Base-by-base conservation (phyloP, 306 rosid genomes). In the Cicer pinnatifidum region DNA sequence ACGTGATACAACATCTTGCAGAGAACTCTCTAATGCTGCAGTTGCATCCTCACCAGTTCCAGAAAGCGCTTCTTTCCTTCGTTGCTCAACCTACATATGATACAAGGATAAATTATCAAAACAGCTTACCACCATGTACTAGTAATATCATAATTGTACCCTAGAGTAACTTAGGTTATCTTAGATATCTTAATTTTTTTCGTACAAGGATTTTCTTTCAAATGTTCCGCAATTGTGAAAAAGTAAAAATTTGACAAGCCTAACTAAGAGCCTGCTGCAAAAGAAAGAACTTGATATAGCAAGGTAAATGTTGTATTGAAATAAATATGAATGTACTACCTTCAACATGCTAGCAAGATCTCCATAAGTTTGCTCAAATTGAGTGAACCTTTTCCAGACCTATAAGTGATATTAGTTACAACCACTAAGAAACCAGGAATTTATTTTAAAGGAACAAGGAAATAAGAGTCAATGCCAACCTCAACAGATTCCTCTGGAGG, bases 321-420 rank as follows among this genome's bases (percentile, higher is more conserved):
- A 66, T 11, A 76, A 47, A 78, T 47, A 19, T 39, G 11, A 39
- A 16, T 43, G 8, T 39, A 28, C 58, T 76, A 91, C 98, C 97
- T 94, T 94, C 83, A 88, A 83, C 96, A 94, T 88, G 85, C 97
- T 88, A 19, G 90, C 86, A 85, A 94, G 86, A 84, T 94, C 98
- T 66, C 98, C 98, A 54, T 89, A 94, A 71, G 95, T 91, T 85
- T 87, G 91, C 88, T 94, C 98, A 80, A 94, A 91, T 61, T 80
- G 89, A 78, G 82, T 54, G 75, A 94, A 94, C 69, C 84, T 90
- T 82, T 94, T 94, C 97, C 98, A 94, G 38, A 94, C 89, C 98
- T 94, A 73, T 72, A 71, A 46, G 72, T 52, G 37, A 82, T 75
- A 73, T 68, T 69, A 44, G 53, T 74, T 48, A 73, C 19, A 78